phyloP scores from a whole-genome alignment of 2,329 filamentous ascomycete species.

The Daldinia eschscholtzii region DNA sequence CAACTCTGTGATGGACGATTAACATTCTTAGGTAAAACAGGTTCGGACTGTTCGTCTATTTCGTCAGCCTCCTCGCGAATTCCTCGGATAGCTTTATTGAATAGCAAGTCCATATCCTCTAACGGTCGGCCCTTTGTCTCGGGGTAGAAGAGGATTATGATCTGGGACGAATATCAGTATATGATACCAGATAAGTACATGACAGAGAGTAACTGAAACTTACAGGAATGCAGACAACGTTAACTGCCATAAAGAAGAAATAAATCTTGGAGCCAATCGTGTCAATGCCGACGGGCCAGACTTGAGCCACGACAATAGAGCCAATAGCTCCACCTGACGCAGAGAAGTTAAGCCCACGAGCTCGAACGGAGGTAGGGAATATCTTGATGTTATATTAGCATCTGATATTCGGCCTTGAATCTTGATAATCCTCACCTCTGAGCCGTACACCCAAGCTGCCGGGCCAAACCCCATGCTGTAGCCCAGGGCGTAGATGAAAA shows the following conservation, averaged over 20 bases:
- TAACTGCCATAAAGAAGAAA: conserved; percentile 69
- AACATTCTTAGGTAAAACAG: conserved; percentile 39
- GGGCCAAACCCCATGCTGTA: conserved; percentile 70
- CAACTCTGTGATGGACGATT: conserved; percentile 22
- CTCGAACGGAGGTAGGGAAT: conserved; percentile 69
- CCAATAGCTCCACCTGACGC: conserved; percentile 68
- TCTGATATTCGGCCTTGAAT: not conserved
- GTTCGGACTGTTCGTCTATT: conserved; percentile 38
- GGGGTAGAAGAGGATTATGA: conserved; percentile 50
- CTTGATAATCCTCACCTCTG: conserved; percentile 58
- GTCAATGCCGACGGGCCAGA: conserved; percentile 67
- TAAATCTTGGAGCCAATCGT: conserved; percentile 65
- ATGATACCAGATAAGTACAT: not conserved
- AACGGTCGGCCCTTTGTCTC: conserved; percentile 49
- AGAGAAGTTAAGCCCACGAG: conserved; percentile 67
- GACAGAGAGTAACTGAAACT: not conserved
- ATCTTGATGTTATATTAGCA: conserved; percentile 55
- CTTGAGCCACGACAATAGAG: conserved; percentile 65
- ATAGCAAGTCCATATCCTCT: conserved; percentile 50
- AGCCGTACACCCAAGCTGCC: conserved; percentile 70
- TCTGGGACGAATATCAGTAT: conserved; percentile 32
- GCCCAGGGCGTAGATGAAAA: conserved; percentile 70
- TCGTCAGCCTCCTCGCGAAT: conserved; percentile 31
- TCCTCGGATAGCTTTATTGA: conserved; percentile 30
- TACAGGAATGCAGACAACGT: conserved; percentile 62